Evolutionary conservation across 257 asterid species (phyloP).

Genomic region (Solanum pimpinellifolium): DNA sequence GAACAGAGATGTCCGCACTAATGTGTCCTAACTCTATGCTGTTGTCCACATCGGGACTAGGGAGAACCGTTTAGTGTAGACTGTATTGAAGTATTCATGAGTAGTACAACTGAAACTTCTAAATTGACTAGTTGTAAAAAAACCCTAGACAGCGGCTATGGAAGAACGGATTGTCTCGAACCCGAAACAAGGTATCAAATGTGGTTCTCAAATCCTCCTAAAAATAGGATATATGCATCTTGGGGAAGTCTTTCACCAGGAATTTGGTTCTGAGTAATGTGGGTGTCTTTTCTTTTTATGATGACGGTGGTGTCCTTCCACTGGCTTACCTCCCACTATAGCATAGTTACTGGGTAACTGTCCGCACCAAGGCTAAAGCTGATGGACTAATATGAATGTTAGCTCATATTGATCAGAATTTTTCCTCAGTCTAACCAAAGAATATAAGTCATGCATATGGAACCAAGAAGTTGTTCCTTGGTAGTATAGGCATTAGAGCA

Average conservation of each 20-base stretch:
- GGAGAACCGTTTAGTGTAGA: neutral
- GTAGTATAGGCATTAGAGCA: neutral
- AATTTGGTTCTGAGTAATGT: neutral
- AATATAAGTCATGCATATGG: neutral
- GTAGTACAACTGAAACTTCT: neutral
- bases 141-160: neutral
- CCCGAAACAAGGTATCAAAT: neutral
- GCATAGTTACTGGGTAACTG: neutral
- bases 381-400: neutral
- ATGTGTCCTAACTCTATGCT: neutral
- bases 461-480: neutral
- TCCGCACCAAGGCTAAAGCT: neutral
- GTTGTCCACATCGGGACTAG: neutral
- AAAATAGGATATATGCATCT: neutral
- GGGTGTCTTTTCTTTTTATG: neutral
- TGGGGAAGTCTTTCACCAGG: neutral
- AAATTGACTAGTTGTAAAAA: neutral
- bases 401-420: neutral
- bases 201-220: neutral
- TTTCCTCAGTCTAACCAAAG: neutral
- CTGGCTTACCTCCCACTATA: neutral
- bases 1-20: neutral
- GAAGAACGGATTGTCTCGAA: neutral
- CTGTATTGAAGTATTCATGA: neutral
- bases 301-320: neutral